Percentiles rank a stretch among this genome's conserved stretches.
These are phyloP conservation scores for Botrytis tulipae DNA, from an alignment of 2,329 filamentous ascomycete species.

Conservation along the genomic window DNA sequence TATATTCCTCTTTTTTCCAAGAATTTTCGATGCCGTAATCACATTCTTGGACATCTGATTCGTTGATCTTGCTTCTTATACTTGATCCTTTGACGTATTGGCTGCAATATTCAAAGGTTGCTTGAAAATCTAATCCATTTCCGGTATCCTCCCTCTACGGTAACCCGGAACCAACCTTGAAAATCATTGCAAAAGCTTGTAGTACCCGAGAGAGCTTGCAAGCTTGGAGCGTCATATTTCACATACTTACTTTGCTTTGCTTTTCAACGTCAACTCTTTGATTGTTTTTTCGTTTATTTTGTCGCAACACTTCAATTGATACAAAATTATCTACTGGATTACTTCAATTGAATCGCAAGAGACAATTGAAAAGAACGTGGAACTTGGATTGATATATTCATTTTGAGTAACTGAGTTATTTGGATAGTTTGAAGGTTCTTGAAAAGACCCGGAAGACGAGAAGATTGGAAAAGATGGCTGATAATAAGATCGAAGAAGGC, in stretches of 20 bases:
- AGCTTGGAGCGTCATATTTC: constrained; percentile 3
- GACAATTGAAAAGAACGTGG: background rate
- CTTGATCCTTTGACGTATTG: background rate
- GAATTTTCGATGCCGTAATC: background rate
- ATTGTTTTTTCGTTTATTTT: constrained; percentile 17
- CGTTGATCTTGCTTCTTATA: background rate
- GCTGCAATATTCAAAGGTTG: background rate
- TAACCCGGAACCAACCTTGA: background rate
- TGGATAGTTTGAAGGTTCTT: background rate
- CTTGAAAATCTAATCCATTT: background rate
- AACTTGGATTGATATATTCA: background rate
- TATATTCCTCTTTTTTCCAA: background rate
- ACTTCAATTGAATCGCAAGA: constrained; percentile 25
- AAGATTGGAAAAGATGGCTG: constrained; percentile 41
- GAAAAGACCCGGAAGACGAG: background rate
- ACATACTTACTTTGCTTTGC: constrained; percentile 21
- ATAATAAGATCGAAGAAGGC: constrained; percentile 49
- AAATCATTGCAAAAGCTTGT: background rate
- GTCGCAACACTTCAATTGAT: constrained; percentile 33
- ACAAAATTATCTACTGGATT: constrained; percentile 24
- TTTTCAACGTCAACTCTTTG: constrained; percentile 26
- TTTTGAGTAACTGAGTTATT: background rate
- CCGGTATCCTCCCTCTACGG: background rate
- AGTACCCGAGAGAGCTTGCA: background rate
- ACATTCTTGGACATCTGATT: background rate